Evolutionary conservation across 495 filamentous ascomycete species (phyloP), one percentile per base, ranked within the genome.

Genomic region (Neurospora pannonica): DNA sequence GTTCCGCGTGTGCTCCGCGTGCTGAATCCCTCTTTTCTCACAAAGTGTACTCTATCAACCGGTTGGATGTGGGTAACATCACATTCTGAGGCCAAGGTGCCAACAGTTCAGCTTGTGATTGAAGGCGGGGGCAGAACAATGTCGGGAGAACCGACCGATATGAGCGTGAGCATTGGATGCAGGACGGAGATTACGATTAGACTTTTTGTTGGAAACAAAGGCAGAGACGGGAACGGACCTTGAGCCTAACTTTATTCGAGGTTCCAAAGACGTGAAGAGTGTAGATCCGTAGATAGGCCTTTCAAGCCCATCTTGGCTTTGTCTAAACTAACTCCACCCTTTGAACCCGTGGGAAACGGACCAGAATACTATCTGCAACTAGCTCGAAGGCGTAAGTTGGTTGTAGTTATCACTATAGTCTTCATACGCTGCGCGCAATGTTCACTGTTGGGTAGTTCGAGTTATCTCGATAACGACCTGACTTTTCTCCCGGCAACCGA

Each of bases 21-120:
- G 71, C 73, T 77, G 46, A 73, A 38, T 39, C 31, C 54, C 28
- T 34, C 54, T 62, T 31, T 8, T 62, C 48, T 62, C 46, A 54
- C 10, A 54, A 54, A 60, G 11, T 60, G 48, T 60, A 11, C 24
- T 60, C 48, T 28, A 31, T 62, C 54, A 34, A 67, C 28, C 28
- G 13, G 24, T 34, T 67, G 28, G 54, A 31, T 34, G 54, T 67
- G 54, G 54, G 54, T 34, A 62, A 19, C 54, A 62, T 62, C 28
- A 67, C 54, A 67, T 67, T 36, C 15, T 17, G 13, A 17, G 24
- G 54, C 21, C 54, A 62, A 62, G 54, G 54, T 54, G 42, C 42
- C n/a, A 48, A 28, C 48, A 60, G 48, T 28, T 60, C 48, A 60
- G 21, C 48, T 60, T 60, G 21, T 36, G 54, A 15, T 67, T 19